phyloP scores from a whole-genome alignment of 2,329 filamentous ascomycete genomes.

The Xylariaceae sp. region DNA sequence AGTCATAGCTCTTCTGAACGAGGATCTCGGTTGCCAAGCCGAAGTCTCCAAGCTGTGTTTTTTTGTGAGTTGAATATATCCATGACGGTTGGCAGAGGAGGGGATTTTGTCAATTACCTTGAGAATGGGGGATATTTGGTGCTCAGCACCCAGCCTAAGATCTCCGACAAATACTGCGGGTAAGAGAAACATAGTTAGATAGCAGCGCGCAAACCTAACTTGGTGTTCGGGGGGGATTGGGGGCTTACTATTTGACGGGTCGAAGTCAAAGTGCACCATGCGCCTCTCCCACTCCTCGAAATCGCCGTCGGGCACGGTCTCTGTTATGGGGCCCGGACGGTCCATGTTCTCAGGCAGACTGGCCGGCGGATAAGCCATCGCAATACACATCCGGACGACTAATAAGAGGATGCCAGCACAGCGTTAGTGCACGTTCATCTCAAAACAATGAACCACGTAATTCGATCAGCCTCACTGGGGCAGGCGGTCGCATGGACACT shows the following conservation, averaged over 20 bases:
- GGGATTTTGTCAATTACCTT: conserved; percentile 13
- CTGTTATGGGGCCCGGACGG: conserved; percentile 6
- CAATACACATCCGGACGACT: conserved; percentile 19
- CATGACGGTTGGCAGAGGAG: background rate
- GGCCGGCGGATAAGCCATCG: conserved; percentile 12
- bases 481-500: too few species aligned
- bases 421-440: too few species aligned
- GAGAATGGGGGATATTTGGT: conserved; percentile 11
- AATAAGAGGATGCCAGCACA: too few species aligned
- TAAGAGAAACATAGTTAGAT: conserved; percentile 2
- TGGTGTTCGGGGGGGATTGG: background rate
- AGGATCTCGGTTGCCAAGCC: conserved; percentile 2
- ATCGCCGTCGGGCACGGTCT: conserved; percentile 5
- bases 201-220: background rate
- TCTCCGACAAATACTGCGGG: conserved; percentile 14
- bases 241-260: conserved; percentile 19
- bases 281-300: conserved; percentile 3
- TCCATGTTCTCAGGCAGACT: background rate
- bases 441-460: too few species aligned
- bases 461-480: too few species aligned
- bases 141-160: conserved; percentile 1
- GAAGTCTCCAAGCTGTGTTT: conserved; percentile 20
- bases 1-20: background rate
- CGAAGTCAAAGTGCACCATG: conserved; percentile 20
- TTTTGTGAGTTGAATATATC: conserved; percentile 2